A percentile compares a stretch with the other conserved stretches of the same genome.
Evolutionary conservation across 805 yeast genomes (phyloP).

Genomic region (Metahyphopichia silvanorum): DNA sequence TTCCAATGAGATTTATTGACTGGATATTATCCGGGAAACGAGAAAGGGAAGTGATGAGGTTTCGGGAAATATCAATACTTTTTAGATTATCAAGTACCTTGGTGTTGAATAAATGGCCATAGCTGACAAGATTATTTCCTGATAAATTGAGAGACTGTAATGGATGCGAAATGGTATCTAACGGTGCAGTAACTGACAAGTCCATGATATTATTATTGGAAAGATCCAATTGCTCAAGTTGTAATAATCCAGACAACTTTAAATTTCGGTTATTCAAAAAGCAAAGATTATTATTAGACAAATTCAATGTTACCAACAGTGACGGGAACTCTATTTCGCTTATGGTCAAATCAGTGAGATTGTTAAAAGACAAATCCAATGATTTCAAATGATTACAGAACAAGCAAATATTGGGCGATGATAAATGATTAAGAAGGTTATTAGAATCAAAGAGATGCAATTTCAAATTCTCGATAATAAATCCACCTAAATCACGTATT

Average conservation of each 20-base stretch:
- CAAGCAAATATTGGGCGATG: constrained; percentile 4
- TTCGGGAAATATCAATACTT: constrained; percentile 22
- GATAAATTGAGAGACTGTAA: constrained; percentile 17
- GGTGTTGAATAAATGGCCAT: constrained; percentile 2
- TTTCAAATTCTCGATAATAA: constrained; percentile 10
- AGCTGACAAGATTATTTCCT: constrained; percentile 19
- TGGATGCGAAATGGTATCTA: not conserved
- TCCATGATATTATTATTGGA: constrained; percentile 21
- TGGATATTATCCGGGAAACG: constrained; percentile 11
- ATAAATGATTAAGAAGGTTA: constrained; percentile 9
- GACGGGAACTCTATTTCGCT: constrained; percentile 16
- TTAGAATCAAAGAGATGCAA: constrained; percentile 16
- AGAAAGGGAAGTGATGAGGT: constrained; percentile 13
- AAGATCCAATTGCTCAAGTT: constrained; percentile 14
- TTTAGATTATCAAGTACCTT: constrained; percentile 9
- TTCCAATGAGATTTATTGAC: constrained; percentile 19
- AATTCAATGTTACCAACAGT: constrained; percentile 14
- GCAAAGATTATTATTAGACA: constrained; percentile 24
- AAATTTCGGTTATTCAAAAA: constrained; percentile 13
- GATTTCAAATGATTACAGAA: constrained; percentile 10
- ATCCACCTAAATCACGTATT: not conserved
- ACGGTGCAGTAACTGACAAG: not conserved
- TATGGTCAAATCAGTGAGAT: constrained; percentile 16
- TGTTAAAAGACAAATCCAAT: constrained; percentile 27
- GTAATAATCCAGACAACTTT: constrained; percentile 9